Base-by-base conservation (phyloP, 257 asterid genomes). In the Plantago ovata region DNA sequence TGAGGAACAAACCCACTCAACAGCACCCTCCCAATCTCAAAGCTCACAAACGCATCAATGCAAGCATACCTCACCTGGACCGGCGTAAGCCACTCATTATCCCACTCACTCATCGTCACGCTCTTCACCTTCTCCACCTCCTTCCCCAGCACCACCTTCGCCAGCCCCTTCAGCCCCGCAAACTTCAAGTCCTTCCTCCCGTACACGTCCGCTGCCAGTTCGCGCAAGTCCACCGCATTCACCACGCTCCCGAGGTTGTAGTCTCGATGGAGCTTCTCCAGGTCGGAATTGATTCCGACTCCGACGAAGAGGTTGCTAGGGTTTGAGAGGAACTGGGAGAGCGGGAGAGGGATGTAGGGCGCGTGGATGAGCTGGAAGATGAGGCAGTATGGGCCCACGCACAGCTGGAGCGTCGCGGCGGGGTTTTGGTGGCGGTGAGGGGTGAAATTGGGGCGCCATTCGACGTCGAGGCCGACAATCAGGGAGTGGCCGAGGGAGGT, bases 361-460 rank as follows among this genome's bases (percentile, higher is more conserved):
- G 56, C 7, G 68, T 75, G 60, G 15, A 75, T 36, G 10, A 83
- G 72, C 23, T 79, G 84, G 67, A 14, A 67, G 60, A 79, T 72
- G 40, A 82, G 83, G 58, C 86, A 79, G 38, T 72, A 67, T 36
- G 32, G 60, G 54, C 78, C 86, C 41, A 76, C 73, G 71, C 79
- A 77, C 43, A 82, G 84, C 69, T 79, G 90, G 12, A 82, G 76
- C 0, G 82, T 79, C 8, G 86, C 90, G 24, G 39, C 76, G 13
- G 84, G 86, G 73, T 76, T 66, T 57, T 28, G 36, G 36, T 28
- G 12, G n/a, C n/a, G 8, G 38, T 12, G n/a, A 38, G 42, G 0
- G 58, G 72, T 69, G 22, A 14, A 38, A 77, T 36, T 43, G 0
- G 89, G 84, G 20, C 76, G 76, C 85, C 86, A 82, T 66, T 82